Conservation (phyloP, 768 basidiomycete species). For the Sporobolomyces phaffii region DNA sequence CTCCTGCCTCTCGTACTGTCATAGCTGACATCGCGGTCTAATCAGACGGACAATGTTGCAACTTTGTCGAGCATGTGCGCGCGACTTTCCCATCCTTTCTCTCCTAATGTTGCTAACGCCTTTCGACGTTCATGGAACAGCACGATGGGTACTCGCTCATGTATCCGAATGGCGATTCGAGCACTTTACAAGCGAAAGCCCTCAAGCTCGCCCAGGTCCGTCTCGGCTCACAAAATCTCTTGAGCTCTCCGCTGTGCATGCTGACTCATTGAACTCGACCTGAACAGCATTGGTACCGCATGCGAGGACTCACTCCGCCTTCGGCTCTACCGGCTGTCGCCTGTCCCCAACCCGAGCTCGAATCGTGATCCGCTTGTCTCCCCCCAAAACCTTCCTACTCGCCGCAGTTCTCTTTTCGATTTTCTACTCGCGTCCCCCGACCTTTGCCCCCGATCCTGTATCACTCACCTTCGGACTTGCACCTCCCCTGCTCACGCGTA, state of each 20-base stretch:
- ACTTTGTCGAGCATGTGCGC: constrained; percentile 36
- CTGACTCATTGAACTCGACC: background rate
- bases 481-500: no score
- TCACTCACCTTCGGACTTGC: no score
- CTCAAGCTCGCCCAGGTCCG: constrained; percentile 20
- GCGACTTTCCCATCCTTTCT: background rate
- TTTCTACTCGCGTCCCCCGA: background rate
- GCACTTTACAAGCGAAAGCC: background rate
- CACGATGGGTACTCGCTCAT: constrained; percentile 39
- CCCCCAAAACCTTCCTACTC: no score
- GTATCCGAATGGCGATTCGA: constrained; percentile 31
- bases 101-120: background rate
- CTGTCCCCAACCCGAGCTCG: constrained; percentile 30
- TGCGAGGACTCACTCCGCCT: constrained; percentile 29
- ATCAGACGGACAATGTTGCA: constrained; percentile 34
- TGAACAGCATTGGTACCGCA: constrained; percentile 22
- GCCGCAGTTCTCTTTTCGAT: background rate
- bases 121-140: background rate
- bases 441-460: no score
- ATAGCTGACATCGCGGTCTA: background rate
- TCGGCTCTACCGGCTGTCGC: constrained; percentile 32
- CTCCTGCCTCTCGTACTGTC: constrained; percentile 1
- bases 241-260: background rate
- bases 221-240: no score
- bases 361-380: background rate